phyloP scores from a whole-genome alignment of 768 basidiomycete genomes.

The Russula virescens region DNA sequence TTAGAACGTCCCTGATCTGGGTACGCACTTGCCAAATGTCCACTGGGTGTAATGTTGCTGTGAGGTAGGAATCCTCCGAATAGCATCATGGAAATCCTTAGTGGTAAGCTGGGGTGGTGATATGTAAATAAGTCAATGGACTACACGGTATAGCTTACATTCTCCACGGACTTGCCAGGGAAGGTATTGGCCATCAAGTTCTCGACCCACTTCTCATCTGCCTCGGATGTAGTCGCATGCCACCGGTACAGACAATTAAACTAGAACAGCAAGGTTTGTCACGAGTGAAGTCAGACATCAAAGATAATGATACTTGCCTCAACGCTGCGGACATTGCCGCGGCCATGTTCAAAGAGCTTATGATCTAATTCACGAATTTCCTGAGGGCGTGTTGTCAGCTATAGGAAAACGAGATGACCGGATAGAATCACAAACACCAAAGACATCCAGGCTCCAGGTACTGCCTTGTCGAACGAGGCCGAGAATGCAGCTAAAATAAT shows the following conservation, averaged over 20 bases:
- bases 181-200: conserved; percentile 49
- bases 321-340: conserved; percentile 76
- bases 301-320: conserved; percentile 42
- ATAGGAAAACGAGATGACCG: neutral
- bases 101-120: conserved; percentile 31
- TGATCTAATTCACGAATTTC: conserved; percentile 64
- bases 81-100: conserved; percentile 47
- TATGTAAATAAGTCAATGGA: neutral
- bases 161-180: conserved; percentile 44
- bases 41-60: conserved; percentile 47
- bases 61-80: conserved; percentile 33
- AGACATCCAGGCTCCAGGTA: conserved; percentile 72
- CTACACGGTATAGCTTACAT: conserved; percentile 21
- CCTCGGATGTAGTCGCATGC: conserved; percentile 73
- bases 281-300: neutral
- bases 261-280: conserved; percentile 31
- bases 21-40: conserved; percentile 57
- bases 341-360: conserved; percentile 66
- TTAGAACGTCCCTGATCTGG: neutral
- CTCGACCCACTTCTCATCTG: conserved; percentile 67
- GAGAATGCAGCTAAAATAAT: conserved; percentile 76
- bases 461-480: conserved; percentile 70
- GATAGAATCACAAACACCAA: conserved; percentile 42
- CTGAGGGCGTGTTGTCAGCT: conserved; percentile 30
- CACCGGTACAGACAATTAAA: conserved; percentile 85